Conservation (phyloP, 495 filamentous ascomycete genomes). For the Cercophora newfieldiana region DNA sequence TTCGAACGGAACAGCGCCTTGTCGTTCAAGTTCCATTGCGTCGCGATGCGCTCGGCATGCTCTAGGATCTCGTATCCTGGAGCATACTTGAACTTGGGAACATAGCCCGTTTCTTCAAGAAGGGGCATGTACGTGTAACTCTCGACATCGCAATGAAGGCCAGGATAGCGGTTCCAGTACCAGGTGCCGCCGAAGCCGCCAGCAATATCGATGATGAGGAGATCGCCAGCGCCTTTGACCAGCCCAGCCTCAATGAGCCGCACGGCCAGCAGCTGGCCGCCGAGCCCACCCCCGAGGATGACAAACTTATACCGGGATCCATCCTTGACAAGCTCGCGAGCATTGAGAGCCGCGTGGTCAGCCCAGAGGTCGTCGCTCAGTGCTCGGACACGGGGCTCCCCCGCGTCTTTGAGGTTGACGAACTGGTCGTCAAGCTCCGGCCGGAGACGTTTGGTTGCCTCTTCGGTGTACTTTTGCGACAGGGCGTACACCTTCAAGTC, state of each 20-base stretch:
- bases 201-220: constrained; percentile 50
- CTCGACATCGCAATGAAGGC: constrained; percentile 53
- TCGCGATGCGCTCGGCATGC: constrained; percentile 42
- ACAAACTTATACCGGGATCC: constrained; percentile 44
- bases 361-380: constrained; percentile 49
- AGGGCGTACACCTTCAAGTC: constrained; percentile 31
- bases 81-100: constrained; percentile 50
- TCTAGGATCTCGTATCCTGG: constrained; percentile 48
- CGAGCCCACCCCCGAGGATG: constrained; percentile 54
- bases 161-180: constrained; percentile 60
- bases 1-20: constrained; percentile 50
- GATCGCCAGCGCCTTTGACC: constrained; percentile 38
- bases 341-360: constrained; percentile 43
- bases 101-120: constrained; percentile 61
- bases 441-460: constrained; percentile 50
- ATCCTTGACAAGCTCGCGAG: constrained; percentile 25
- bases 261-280: constrained; percentile 51
- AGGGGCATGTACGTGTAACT: constrained; percentile 55
- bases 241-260: constrained; percentile 52
- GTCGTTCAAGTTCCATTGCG: constrained; percentile 46
- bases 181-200: constrained; percentile 57
- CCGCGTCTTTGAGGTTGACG: constrained; percentile 35
- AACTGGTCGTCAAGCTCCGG: constrained; percentile 45
- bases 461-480: constrained; percentile 44
- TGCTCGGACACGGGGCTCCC: constrained; percentile 33